Evolutionary conservation across 306 rosid species (phyloP), one percentile per base, ranked within the genome.

Genomic region (peach (Prunus persica)): DNA sequence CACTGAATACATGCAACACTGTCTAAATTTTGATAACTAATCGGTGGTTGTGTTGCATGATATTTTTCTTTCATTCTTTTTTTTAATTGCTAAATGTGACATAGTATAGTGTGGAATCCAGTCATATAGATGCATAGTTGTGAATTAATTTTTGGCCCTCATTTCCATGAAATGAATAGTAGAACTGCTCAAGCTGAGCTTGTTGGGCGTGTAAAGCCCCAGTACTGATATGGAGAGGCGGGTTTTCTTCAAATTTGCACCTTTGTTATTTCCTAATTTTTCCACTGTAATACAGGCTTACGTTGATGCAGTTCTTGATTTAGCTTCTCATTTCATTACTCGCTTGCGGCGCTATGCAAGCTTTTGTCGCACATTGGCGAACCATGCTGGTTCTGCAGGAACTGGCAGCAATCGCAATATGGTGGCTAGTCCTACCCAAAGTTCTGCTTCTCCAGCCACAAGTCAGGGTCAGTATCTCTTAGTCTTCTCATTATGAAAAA

Each of bases 341-440:
- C 97, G 99, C 16, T 81, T 95, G 85, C 87, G 99, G 69, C 99
- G 99, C 27, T 95, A 95, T 84, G 99, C 99, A 54, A 95, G 99
- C 88, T 95, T 95, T 84, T 95, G 99, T 46, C 99, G 99, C 78
- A 95, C 99, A 76, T 81, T 95, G 87, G 99, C 99, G 28, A 92
- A 93, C 86, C 99, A 95, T 84, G 93, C 99, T 80, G 95, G 89
- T 72, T 92, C 95, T 78, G 91, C 97, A 18, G 92, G 99, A 73
- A 81, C 90, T 20, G 99, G 99, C 75, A 95, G 86, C 86, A 95
- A 91, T 80, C 96, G 99, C 57, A 90, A 83, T 78, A 79, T 95
- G 89, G 99, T 92, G 67, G 82, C 99, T 69, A 92, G 98, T 84
- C 98, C 97, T 76, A 89, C 96, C 56, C 99, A 88, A 82, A 95